These are phyloP conservation scores for Fagus sylvatica DNA, from an alignment of 306 rosid genomes.

Conservation along the genomic window DNA sequence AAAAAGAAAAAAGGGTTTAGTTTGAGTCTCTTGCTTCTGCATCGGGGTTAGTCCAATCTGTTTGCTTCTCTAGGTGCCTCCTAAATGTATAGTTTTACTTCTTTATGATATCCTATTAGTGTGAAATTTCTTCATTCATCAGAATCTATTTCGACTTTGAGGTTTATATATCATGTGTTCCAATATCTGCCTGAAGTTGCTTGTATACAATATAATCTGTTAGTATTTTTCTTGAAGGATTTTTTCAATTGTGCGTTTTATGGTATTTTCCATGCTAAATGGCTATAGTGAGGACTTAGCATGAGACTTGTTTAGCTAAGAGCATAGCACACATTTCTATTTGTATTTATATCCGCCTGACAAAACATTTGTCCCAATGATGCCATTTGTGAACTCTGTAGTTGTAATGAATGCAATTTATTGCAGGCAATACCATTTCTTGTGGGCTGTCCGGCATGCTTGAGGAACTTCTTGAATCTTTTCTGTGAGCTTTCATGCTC, in stretches of 20 bases:
- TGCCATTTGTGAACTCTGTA: background rate
- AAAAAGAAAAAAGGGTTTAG: background rate
- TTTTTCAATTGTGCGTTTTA: background rate
- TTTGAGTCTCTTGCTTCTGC: background rate
- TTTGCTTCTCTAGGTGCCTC: background rate
- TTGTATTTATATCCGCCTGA: background rate
- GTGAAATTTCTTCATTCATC: constrained; percentile 1
- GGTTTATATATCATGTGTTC: background rate
- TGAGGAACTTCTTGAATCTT: constrained; percentile 91
- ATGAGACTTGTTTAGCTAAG: background rate
- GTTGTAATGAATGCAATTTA: constrained; percentile 18
- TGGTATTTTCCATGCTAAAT: background rate
- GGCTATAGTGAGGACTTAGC: background rate
- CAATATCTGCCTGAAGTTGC: background rate
- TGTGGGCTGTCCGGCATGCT: constrained; percentile 98
- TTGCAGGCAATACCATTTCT: constrained; percentile 92
- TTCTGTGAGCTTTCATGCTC: constrained; percentile 97
- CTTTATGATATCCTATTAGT: background rate
- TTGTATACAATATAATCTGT: background rate
- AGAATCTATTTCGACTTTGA: background rate
- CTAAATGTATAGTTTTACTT: background rate
- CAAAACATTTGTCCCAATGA: background rate
- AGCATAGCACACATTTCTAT: background rate
- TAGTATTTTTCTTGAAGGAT: background rate
- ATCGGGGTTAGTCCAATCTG: background rate